These are phyloP conservation scores for Blastocystis sp. DNA, from an alignment of 352 stramenopile species.

Conservation along the genomic window DNA sequence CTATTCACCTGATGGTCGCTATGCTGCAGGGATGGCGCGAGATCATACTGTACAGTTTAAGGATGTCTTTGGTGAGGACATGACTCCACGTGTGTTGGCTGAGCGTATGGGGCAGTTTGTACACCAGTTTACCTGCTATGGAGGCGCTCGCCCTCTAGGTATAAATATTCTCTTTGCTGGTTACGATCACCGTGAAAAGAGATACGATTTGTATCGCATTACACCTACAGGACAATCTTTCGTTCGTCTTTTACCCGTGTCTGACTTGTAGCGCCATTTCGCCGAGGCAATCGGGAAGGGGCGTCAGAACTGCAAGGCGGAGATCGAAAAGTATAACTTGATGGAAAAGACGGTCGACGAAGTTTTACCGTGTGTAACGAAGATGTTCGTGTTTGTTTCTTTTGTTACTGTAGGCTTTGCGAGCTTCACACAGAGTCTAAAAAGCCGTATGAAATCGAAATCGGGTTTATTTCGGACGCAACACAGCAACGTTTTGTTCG, in stretches of 20 bases:
- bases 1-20: slow-evolving; percentile 56
- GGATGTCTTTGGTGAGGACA: slow-evolving; percentile 52
- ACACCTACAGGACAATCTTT: slow-evolving; percentile 48
- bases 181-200: slow-evolving; percentile 50
- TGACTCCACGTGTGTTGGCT: slow-evolving; percentile 38
- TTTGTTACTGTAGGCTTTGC: background rate
- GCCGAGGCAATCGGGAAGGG: slow-evolving; percentile 49
- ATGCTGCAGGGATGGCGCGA: slow-evolving; percentile 8
- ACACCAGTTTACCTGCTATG: slow-evolving; percentile 58
- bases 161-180: slow-evolving; percentile 51
- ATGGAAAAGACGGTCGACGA: slow-evolving; percentile 45
- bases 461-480: slow-evolving; percentile 27
- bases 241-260: background rate
- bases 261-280: slow-evolving; percentile 48
- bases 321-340: slow-evolving; percentile 58
- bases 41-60: slow-evolving; percentile 56
- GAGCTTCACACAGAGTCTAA: slow-evolving; percentile 55
- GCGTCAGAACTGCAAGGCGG: slow-evolving; percentile 55
- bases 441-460: slow-evolving; percentile 59
- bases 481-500: slow-evolving; percentile 48
- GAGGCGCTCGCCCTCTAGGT: slow-evolving; percentile 30
- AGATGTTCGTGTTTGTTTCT: background rate
- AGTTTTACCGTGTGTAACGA: slow-evolving; percentile 8
- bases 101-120: slow-evolving; percentile 58
- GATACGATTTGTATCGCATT: slow-evolving; percentile 60